Evolutionary conservation across 331 rosid species (phyloP), one percentile per base, ranked within the genome.

Genomic region (Prunus yedoensis): DNA sequence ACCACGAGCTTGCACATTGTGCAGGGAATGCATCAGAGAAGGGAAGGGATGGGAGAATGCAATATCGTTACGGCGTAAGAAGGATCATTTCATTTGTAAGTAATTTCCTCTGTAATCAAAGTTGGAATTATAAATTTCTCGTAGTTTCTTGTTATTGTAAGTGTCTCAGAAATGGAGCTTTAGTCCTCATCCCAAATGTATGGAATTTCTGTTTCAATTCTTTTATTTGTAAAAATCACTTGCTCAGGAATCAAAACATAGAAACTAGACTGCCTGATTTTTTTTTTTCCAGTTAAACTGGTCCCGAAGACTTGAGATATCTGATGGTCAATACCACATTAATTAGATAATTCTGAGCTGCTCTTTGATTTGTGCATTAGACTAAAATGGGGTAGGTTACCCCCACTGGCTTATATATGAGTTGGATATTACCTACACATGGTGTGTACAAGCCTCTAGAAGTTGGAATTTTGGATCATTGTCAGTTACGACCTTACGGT

Each of bases 1-100:
- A 17, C 93, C 97, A 5, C 85, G 99, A 73, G 84, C 79, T 4
- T 94, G 99, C 88, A 94, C 97, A 77, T 80, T 92, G 41, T 94
- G 97, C 80, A 88, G 99, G 85, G 99, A 94, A 81, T 94, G 99
- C 84, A 89, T 94, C 72, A 86, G 97, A 89, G 99, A 85, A 16
- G 98, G 90, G 21, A 76, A 89, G 71, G 90, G 83, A 71, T 90
- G 99, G 99, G 95, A 90, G 80, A 89, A 94, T 47, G 90, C 89
- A 0, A 85, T 94, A 54, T 74, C 97, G 45, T 45, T 94, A 58
- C 91, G 86, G 4, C 99, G 99, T n/a, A 93, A 88, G 23, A 94
- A 94, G 77, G 84, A 87, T 84, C 99, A 94, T 83, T 94, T 90
- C 88, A 92, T 94, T 41, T 94, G 97, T 94, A 89, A 92, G 97